Evolutionary conservation across 2,329 filamentous ascomycete genomes (phyloP).

Genomic region (Beauveria australis): DNA sequence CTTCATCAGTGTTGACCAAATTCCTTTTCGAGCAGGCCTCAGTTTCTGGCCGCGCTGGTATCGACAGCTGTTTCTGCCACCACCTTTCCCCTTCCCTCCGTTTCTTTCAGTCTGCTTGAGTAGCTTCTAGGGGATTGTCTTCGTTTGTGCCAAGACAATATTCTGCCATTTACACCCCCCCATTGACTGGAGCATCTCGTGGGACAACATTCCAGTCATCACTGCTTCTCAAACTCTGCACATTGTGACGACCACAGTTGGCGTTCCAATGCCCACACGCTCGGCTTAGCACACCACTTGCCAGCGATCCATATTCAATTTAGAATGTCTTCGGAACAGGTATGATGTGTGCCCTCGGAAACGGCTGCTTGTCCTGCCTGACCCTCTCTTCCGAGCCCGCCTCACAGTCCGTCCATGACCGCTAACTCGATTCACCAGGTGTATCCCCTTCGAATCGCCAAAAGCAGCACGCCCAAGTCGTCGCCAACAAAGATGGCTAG

Average conservation of each 20-base stretch:
- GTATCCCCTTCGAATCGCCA: slow-evolving; percentile 72
- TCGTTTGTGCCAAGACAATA: not conserved
- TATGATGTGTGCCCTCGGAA: slow-evolving; percentile 19
- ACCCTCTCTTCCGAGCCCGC: not conserved
- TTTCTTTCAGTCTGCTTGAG: not conserved
- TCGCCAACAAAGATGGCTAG: slow-evolving; percentile 57
- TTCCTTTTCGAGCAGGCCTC: slow-evolving; percentile 9
- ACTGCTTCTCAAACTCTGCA: slow-evolving; percentile 13
- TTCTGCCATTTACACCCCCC: not conserved
- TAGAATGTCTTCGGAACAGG: slow-evolving; percentile 31
- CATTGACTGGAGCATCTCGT: slow-evolving; percentile 10
- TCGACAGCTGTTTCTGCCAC: not conserved
- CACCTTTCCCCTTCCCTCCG: not conserved
- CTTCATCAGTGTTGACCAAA: slow-evolving; percentile 1
- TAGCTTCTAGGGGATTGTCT: not conserved
- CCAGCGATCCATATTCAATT: slow-evolving; percentile 17
- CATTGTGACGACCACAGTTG: slow-evolving; percentile 10
- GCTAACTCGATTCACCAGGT: slow-evolving; percentile 40
- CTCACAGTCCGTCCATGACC: not conserved
- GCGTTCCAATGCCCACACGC: slow-evolving; percentile 26
- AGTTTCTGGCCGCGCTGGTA: slow-evolving; percentile 4
- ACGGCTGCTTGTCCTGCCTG: not conserved
- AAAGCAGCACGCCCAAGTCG: slow-evolving; percentile 45
- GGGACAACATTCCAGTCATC: slow-evolving; percentile 23
- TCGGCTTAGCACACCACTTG: slow-evolving; percentile 16